phyloP scores from a whole-genome alignment of 176 grass and related monocot species.

The Bonia amplexicaulis region DNA sequence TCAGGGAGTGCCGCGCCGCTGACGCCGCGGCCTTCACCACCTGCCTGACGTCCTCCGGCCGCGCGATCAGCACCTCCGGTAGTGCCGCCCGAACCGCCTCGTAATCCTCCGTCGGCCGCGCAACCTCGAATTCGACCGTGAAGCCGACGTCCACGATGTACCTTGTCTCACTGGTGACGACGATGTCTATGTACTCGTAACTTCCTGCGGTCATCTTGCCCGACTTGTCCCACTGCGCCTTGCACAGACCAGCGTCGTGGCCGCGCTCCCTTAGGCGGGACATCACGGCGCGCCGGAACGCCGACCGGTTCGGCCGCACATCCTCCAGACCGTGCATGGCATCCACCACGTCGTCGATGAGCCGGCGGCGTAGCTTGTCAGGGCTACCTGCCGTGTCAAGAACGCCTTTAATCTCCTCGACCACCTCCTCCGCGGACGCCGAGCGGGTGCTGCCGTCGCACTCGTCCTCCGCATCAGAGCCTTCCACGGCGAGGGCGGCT shows the following conservation, averaged over 20 bases:
- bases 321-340: neutral
- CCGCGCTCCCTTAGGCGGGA: constrained; percentile 17
- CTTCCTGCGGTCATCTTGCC: constrained; percentile 1
- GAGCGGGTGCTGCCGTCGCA: neutral
- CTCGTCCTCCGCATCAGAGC: neutral
- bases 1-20: constrained; percentile 41
- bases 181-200: constrained; percentile 51
- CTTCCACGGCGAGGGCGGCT: neutral
- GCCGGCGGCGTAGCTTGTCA: neutral
- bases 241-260: constrained; percentile 50
- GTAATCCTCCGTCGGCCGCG: constrained; percentile 29
- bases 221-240: constrained; percentile 33
- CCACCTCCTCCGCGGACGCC: neutral
- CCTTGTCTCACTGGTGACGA: neutral
- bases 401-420: neutral
- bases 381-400: neutral
- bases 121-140: constrained; percentile 34
- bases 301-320: neutral
- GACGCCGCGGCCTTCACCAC: constrained; percentile 34
- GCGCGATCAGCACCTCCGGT: constrained; percentile 34
- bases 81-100: constrained; percentile 6
- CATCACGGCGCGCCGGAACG: constrained; percentile 29
- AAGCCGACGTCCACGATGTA: constrained; percentile 51
- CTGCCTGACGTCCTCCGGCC: constrained; percentile 19
- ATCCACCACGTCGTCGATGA: constrained; percentile 15